A percentile compares a stretch with the other conserved stretches of the same genome.
Conservation (phyloP, 179 eudicot genomes). For the Amaranthus tricolor region DNA sequence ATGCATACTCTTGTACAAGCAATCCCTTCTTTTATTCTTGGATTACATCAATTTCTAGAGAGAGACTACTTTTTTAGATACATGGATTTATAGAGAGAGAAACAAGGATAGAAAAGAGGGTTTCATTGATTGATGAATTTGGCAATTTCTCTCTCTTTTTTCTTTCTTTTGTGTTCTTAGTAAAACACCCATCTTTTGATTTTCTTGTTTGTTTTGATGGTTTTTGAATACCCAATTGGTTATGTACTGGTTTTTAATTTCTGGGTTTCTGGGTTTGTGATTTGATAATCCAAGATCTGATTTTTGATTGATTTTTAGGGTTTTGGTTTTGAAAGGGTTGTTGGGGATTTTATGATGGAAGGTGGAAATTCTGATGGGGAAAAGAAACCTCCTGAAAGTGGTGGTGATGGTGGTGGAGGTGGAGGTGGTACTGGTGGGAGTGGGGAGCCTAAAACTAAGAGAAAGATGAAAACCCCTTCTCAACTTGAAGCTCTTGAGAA, state of each 20-base stretch:
- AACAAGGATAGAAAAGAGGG: not conserved
- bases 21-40: conserved; percentile 13
- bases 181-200: conserved; percentile 29
- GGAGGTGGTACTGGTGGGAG: conserved; percentile 28
- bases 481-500: conserved; percentile 83
- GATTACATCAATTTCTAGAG: conserved; percentile 13
- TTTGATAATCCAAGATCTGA: conserved; percentile 29
- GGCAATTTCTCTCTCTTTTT: not conserved
- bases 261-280: conserved; percentile 28
- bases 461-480: conserved; percentile 91
- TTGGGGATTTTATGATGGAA: conserved; percentile 23
- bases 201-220: conserved; percentile 13
- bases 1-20: conserved; percentile 37
- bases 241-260: conserved; percentile 16
- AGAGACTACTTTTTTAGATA: conserved; percentile 20
- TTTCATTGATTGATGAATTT: not conserved
- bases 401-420: conserved; percentile 26
- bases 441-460: conserved; percentile 52
- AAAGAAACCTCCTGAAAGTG: conserved; percentile 42
- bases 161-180: not conserved
- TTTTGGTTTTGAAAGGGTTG: conserved; percentile 6
- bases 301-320: conserved; percentile 24
- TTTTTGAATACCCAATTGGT: conserved; percentile 21
- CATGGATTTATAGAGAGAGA: conserved; percentile 27
- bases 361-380: conserved; percentile 51